Percentiles rank a stretch among this genome's conserved stretches.
Evolutionary conservation across 305 asterid species (phyloP).

Genomic region (Fraxinus greggii): DNA sequence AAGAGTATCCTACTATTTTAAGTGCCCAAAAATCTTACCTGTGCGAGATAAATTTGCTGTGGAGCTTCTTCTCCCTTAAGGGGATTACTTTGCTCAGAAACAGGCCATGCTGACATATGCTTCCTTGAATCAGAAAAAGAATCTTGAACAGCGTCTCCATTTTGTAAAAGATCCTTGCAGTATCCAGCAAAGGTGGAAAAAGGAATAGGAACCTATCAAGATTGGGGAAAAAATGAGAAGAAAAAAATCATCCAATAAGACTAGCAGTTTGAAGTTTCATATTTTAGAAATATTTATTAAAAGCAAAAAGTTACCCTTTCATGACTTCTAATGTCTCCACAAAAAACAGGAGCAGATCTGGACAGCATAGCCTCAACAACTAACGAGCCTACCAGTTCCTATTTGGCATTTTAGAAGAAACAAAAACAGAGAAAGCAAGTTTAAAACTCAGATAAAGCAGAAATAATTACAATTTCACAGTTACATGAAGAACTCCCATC

Average conservation of each 20-base stretch:
- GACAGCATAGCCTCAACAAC: conserved; percentile 88
- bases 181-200: conserved; percentile 75
- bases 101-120: conserved; percentile 30
- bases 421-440: neutral
- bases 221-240: neutral
- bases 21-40: conserved; percentile 46
- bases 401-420: conserved; percentile 22
- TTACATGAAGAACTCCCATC: conserved; percentile 10
- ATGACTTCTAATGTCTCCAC: conserved; percentile 94
- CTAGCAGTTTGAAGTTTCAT: conserved; percentile 16
- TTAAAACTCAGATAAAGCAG: conserved; percentile 16
- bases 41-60: conserved; percentile 86
- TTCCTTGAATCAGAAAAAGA: conserved; percentile 32
- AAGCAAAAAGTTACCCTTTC: conserved; percentile 63
- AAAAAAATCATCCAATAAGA: conserved; percentile 16
- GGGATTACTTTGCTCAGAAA: conserved; percentile 34
- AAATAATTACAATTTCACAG: conserved; percentile 1
- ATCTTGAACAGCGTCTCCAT: conserved; percentile 33
- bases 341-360: conserved; percentile 73
- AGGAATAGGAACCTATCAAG: conserved; percentile 61
- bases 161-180: conserved; percentile 59
- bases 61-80: conserved; percentile 43
- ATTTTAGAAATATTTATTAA: conserved; percentile 1
- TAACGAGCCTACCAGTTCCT: conserved; percentile 69
- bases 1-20: neutral